These are phyloP conservation scores for Taxillus chinensis DNA, from an alignment of 164 flowering plant genomes.

Conservation along the genomic window DNA sequence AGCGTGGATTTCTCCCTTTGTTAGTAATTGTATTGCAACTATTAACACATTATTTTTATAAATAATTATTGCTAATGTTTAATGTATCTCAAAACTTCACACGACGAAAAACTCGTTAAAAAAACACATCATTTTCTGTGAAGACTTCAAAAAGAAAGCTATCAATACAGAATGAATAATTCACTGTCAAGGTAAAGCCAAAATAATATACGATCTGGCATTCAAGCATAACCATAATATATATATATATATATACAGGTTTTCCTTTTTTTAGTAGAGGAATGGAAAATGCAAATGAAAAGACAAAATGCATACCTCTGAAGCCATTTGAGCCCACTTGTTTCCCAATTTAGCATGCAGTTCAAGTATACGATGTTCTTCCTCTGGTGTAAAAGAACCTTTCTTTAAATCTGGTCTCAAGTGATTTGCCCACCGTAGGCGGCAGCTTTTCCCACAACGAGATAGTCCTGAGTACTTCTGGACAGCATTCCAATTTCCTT, in stretches of 20 bases:
- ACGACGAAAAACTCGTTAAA: no score
- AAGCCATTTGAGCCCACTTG: slow-evolving; percentile 32
- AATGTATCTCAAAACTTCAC: no score
- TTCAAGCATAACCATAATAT: no score
- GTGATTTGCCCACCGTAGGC: slow-evolving; percentile 31
- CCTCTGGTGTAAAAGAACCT: slow-evolving; percentile 22
- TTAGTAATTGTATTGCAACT: no score
- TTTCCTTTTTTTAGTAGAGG: background rate
- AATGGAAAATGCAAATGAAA: background rate
- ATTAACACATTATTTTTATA: no score
- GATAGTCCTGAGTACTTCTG: slow-evolving; percentile 22
- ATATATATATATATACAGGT: no score
- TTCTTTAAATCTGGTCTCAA: slow-evolving; percentile 25
- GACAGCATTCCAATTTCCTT: slow-evolving; percentile 33
- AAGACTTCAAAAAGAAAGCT: no score
- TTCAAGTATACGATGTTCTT: slow-evolving; percentile 19
- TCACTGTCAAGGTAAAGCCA: background rate
- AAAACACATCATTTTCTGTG: no score
- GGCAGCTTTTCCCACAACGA: slow-evolving; percentile 30
- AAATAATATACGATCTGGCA: background rate
- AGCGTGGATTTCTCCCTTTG: no score
- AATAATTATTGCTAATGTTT: no score
- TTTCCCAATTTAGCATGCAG: slow-evolving; percentile 26
- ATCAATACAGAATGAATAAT: no score
- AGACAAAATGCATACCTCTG: slow-evolving; percentile 11